Percentiles rank a stretch among this genome's conserved stretches.
Conservation (phyloP, 176 grass and related monocot species). For the Musa troglodytarum region DNA sequence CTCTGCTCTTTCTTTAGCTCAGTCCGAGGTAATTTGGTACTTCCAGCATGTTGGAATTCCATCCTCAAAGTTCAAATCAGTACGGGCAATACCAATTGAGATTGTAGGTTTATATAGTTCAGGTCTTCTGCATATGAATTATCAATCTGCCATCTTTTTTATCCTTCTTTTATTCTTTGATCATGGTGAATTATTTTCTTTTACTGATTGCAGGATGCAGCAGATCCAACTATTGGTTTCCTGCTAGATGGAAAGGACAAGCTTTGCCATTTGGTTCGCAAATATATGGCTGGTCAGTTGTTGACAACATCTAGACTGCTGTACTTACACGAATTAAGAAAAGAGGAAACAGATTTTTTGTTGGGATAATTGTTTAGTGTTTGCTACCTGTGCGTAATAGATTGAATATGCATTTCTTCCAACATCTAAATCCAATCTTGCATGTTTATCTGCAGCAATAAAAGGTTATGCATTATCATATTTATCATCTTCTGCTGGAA, state of each 20-base stretch:
- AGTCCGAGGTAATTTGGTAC: slow-evolving; percentile 94
- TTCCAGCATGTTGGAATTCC: slow-evolving; percentile 87
- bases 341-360: not conserved
- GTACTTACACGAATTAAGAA: not conserved
- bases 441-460: slow-evolving; percentile 61
- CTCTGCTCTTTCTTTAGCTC: slow-evolving; percentile 91
- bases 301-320: not conserved
- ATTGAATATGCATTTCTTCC: not conserved
- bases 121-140: slow-evolving; percentile 1
- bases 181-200: slow-evolving; percentile 7
- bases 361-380: not conserved
- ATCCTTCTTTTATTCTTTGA: slow-evolving; percentile 8
- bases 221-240: slow-evolving; percentile 93
- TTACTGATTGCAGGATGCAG: slow-evolving; percentile 59
- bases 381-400: too few species aligned
- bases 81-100: slow-evolving; percentile 65
- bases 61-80: slow-evolving; percentile 60
- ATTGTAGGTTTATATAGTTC: slow-evolving; percentile 54
- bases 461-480: slow-evolving; percentile 94
- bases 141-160: not conserved
- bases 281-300: slow-evolving; percentile 83
- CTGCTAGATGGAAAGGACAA: slow-evolving; percentile 92
- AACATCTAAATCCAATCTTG: not conserved
- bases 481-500: slow-evolving; percentile 76
- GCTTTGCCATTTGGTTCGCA: slow-evolving; percentile 83